These are phyloP conservation scores for Neurospora tetrasperma DNA, from an alignment of 495 filamentous ascomycete genomes.

Conservation along the genomic window DNA sequence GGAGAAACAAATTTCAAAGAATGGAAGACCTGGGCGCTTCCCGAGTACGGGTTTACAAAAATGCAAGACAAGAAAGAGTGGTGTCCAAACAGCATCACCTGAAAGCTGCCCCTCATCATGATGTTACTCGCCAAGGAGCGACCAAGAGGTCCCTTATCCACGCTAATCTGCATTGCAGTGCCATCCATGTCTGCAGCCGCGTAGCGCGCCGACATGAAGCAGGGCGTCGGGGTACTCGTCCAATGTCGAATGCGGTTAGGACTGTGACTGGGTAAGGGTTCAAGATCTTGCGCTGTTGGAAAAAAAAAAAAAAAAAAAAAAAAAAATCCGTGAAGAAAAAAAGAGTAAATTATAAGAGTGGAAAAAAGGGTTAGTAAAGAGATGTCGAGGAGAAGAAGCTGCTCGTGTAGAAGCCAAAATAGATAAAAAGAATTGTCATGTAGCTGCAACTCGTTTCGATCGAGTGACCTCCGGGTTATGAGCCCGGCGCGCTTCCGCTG, in stretches of 20 bases:
- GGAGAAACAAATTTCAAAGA: neutral
- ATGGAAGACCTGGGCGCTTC: neutral
- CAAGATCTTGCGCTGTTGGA: neutral
- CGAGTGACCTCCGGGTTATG: slow-evolving; percentile 11
- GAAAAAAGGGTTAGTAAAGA: neutral
- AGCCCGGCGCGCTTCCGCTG: slow-evolving; percentile 11
- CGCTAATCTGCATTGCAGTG: neutral
- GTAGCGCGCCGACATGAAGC: neutral
- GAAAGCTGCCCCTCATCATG: neutral
- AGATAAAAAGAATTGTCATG: neutral
- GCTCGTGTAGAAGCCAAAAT: neutral
- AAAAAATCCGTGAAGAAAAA: neutral
- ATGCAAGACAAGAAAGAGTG: neutral
- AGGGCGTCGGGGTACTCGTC: neutral
- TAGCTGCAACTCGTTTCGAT: slow-evolving; percentile 9
- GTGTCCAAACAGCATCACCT: neutral
- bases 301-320: neutral
- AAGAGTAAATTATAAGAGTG: neutral
- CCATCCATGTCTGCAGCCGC: neutral
- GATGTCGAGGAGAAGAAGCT: neutral
- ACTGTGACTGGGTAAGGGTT: neutral
- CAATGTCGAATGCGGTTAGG: neutral
- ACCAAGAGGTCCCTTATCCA: neutral
- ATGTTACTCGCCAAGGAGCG: neutral
- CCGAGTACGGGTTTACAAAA: neutral